These are phyloP conservation scores for Closterium sp. DNA, from an alignment of 139 green algal genomes.

Conservation along the genomic window DNA sequence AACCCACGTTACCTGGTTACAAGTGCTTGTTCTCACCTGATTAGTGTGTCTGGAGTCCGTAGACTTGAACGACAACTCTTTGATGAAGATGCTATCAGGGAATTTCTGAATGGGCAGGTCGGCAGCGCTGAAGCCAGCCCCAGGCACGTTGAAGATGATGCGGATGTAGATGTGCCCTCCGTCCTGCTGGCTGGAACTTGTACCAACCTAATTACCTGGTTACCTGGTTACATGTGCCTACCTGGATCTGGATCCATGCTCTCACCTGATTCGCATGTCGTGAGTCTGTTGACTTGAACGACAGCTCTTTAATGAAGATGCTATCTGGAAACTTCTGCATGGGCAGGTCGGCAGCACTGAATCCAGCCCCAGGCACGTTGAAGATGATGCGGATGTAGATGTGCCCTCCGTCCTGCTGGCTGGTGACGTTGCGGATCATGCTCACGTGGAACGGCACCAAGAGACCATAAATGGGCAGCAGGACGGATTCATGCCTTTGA, in stretches of 20 bases:
- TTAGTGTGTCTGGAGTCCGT: conserved; percentile 71
- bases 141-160: conserved; percentile 72
- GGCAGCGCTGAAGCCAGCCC: conserved; percentile 2
- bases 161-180: too few species aligned
- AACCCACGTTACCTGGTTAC: too few species aligned
- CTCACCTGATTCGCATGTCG: conserved; percentile 61
- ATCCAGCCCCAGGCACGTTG: conserved; percentile 46
- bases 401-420: conserved; percentile 71
- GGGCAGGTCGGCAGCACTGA: conserved; percentile 35
- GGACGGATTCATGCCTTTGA: conserved; percentile 73
- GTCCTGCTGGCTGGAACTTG: too few species aligned
- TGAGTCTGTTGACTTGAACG: conserved; percentile 78
- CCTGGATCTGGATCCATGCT: too few species aligned
- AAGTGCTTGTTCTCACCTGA: conserved; percentile 22
- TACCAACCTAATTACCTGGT: too few species aligned
- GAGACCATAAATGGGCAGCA: conserved; percentile 95
- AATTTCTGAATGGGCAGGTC: conserved; percentile 58
- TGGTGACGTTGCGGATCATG: conserved; percentile 81
- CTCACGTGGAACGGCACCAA: conserved; percentile 97
- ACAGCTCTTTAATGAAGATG: conserved; percentile 92
- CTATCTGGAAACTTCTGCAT: conserved; percentile 63
- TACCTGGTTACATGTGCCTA: too few species aligned
- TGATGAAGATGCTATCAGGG: conserved; percentile 77
- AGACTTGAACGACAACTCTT: conserved; percentile 90
- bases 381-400: conserved; percentile 92